Percentiles rank a stretch among this genome's conserved stretches.
Evolutionary conservation across 176 grass and related monocot genomes (phyloP).

Genomic region (Zizania latifolia): DNA sequence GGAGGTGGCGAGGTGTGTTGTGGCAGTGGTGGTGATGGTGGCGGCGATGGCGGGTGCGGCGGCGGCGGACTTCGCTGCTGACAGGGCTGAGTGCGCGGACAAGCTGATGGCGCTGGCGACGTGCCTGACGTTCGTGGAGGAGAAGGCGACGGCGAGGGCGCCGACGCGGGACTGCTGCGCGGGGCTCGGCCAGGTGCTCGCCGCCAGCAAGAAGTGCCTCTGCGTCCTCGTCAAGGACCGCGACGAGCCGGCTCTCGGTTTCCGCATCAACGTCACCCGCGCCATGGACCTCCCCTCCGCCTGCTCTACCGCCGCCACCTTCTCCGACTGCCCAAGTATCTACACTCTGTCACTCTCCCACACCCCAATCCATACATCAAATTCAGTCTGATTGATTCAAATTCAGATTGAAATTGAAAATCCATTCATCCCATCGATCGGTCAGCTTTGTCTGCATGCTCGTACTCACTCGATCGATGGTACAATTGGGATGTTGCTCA

Average conservation of each 20-base stretch:
- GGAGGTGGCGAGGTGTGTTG: not conserved
- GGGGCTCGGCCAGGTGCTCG: conserved; percentile 48
- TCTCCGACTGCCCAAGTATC: conserved; percentile 75
- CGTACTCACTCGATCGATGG: too few species aligned
- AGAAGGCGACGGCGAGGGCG: conserved; percentile 28
- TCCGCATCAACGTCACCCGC: conserved; percentile 71
- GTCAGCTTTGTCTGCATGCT: too few species aligned
- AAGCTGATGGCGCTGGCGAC: conserved; percentile 59
- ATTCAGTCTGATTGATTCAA: too few species aligned
- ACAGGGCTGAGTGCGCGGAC: conserved; percentile 62
- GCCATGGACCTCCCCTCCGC: conserved; percentile 45
- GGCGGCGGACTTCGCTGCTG: conserved; percentile 43
- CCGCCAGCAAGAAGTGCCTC: conserved; percentile 51
- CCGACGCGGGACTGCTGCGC: conserved; percentile 84
- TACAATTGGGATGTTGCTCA: too few species aligned
- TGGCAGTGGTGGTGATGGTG: not conserved
- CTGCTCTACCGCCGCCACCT: conserved; percentile 36
- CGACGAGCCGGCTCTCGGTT: conserved; percentile 58
- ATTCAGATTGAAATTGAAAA: too few species aligned
- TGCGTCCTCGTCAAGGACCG: conserved; percentile 79
- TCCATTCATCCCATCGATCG: too few species aligned
- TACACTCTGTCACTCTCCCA: too few species aligned
- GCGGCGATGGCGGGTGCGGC: not conserved
- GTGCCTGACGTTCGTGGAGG: conserved; percentile 83
- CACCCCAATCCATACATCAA: too few species aligned